These are phyloP conservation scores for Phytopythium sindhum DNA, from an alignment of 352 stramenopile genomes.

Conservation along the genomic window DNA sequence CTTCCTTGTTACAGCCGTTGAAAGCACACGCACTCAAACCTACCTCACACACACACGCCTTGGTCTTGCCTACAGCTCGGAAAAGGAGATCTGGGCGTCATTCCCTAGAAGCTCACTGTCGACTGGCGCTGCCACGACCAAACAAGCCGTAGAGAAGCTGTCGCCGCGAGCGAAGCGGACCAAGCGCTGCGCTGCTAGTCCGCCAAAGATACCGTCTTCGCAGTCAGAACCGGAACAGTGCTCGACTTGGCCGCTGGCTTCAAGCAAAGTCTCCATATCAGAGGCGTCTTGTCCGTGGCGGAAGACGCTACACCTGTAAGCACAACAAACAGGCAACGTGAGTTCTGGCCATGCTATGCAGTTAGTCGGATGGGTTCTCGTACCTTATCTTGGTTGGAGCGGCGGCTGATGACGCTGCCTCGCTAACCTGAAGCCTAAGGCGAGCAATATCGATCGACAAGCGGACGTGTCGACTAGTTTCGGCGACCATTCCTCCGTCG, in stretches of 20 bases:
- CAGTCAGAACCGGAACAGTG: slow-evolving; percentile 30
- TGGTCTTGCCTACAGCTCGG: slow-evolving; percentile 26
- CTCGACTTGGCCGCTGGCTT: slow-evolving; percentile 35
- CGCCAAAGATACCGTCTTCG: slow-evolving; percentile 41
- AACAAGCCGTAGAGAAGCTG: slow-evolving; percentile 34
- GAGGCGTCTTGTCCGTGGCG: slow-evolving; percentile 12
- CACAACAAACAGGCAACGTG: neutral
- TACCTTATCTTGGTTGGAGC: slow-evolving; percentile 34
- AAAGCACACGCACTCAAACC: neutral
- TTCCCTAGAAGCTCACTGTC: slow-evolving; percentile 32
- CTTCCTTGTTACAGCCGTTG: slow-evolving; percentile 12
- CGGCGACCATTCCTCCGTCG: neutral
- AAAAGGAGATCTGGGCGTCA: slow-evolving; percentile 41
- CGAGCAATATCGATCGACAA: slow-evolving; percentile 29
- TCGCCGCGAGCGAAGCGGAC: slow-evolving; percentile 26
- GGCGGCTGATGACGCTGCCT: neutral
- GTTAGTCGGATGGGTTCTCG: neutral
- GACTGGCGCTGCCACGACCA: slow-evolving; percentile 11
- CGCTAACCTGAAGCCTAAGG: slow-evolving; percentile 18
- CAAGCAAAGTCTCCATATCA: slow-evolving; percentile 19
- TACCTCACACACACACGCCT: slow-evolving; percentile 21
- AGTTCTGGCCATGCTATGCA: neutral
- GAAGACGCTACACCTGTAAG: slow-evolving; percentile 37
- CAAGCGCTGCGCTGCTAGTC: slow-evolving; percentile 36
- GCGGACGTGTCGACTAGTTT: slow-evolving; percentile 17